phyloP scores from a whole-genome alignment of 768 basidiomycete species.

The Phanerodontia chrysosporium region DNA sequence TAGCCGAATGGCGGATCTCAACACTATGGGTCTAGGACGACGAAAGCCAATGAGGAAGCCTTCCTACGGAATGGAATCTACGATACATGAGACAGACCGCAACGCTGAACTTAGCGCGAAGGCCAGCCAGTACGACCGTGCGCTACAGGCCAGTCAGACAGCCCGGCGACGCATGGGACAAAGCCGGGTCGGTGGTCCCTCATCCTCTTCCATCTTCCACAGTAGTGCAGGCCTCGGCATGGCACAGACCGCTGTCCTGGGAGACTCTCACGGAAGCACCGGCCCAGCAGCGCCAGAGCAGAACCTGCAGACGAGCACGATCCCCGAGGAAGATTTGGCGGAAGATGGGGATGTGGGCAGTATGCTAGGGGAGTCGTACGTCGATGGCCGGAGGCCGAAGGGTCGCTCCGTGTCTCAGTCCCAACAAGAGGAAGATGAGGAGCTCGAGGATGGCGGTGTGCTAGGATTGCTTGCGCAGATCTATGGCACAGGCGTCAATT shows the following conservation, averaged over 20 bases:
- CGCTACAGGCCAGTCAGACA: constrained; percentile 64
- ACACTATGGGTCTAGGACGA: constrained; percentile 31
- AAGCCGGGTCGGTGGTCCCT: constrained; percentile 11
- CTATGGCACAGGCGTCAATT: constrained; percentile 44
- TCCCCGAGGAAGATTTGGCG: constrained; percentile 44
- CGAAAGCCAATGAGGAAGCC: constrained; percentile 17
- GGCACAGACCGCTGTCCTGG: constrained; percentile 70
- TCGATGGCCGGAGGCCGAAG: constrained; percentile 54
- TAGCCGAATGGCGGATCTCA: constrained; percentile 73
- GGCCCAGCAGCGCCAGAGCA: constrained; percentile 6
- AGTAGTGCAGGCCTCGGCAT: constrained; percentile 44
- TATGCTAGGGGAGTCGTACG: constrained; percentile 69
- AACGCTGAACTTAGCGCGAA: constrained; percentile 38
- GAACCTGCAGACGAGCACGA: constrained; percentile 16
- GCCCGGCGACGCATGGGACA: constrained; percentile 31
- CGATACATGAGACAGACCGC: constrained; percentile 12
- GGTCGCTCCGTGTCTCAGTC: constrained; percentile 16
- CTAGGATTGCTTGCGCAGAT: constrained; percentile 85
- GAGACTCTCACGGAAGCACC: constrained; percentile 69
- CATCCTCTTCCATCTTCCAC: constrained; percentile 39
- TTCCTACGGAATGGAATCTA: constrained; percentile 15
- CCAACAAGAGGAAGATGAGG: constrained; percentile 54
- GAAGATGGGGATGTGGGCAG: constrained; percentile 56
- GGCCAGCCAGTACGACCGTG: constrained; percentile 73
- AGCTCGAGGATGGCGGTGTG: constrained; percentile 75